Base-by-base conservation (phyloP, 2,329 filamentous ascomycete genomes). In the Epichloe scottii region DNA sequence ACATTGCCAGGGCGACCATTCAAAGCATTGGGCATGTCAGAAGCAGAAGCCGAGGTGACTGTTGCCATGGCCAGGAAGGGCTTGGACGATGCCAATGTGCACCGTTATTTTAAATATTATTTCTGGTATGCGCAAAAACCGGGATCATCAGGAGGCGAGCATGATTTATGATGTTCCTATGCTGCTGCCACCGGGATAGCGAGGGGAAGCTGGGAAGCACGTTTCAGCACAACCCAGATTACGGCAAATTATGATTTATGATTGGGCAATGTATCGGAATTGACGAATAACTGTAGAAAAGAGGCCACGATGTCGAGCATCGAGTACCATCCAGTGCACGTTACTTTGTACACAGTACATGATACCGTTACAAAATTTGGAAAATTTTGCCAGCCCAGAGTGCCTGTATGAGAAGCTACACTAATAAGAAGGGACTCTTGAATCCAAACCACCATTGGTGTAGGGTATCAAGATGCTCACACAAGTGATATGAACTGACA, bases 51-150 rank as follows among this genome's bases (percentile, higher is more conserved):
- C 12, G 60, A 65, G 26, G 54, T 64, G 5, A 54, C 63, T 6
- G 57, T 67, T 33, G 55, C 54, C 8, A 47, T 54, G 3, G 58
- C 60, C 19, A 59, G 58, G 10, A 63, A 56, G 46, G 59, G 57
- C 1, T 47, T 64, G 17, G 50, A 51, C n/a, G 62, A 66, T 48
- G 50, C 46, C 26, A 52, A 53, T 11, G 58, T 67, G 8, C 68
- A 70, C 53, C 62, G 62, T 5, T 67, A 66, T 46, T 51, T 69
- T 15, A 63, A 65, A 43, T 62, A 67, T 30, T 63, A 68, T 42
- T 65, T 66, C 47, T 60, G 68, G 51, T 68, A 63, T 58, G 68
- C 63, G 8, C 67, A 70, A 53, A 69, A 69, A 50, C 53, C 55
- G 7, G 46, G 17, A n/a, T 34, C 23, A 6, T 6, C 12, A 7